These are phyloP conservation scores for Thermothelomyces thermophilus DNA, from an alignment of 2,329 filamentous ascomycete species.

Conservation along the genomic window DNA sequence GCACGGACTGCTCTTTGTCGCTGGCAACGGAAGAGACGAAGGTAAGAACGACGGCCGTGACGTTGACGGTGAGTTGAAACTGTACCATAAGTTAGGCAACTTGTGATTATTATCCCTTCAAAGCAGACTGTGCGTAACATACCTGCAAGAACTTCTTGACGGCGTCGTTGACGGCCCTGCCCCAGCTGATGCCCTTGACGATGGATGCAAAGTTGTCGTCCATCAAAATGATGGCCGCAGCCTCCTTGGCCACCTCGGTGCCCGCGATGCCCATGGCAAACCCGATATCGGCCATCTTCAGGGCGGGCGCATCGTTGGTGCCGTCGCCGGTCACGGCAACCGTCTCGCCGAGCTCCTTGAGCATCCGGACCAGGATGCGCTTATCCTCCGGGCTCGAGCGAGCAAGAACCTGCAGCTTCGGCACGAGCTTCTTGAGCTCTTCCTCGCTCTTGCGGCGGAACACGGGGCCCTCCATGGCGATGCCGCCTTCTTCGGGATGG, in stretches of 20 bases:
- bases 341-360: slow-evolving; percentile 57
- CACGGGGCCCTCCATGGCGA: slow-evolving; percentile 62
- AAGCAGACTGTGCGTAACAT: not conserved
- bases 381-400: slow-evolving; percentile 63
- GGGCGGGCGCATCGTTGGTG: slow-evolving; percentile 59
- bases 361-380: slow-evolving; percentile 52
- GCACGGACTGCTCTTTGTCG: slow-evolving; percentile 55
- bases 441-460: slow-evolving; percentile 56
- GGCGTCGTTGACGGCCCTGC: slow-evolving; percentile 57
- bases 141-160: slow-evolving; percentile 56
- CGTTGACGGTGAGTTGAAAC: slow-evolving; percentile 68
- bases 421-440: slow-evolving; percentile 53
- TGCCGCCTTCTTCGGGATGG: slow-evolving; percentile 40
- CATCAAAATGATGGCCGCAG: slow-evolving; percentile 55
- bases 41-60: slow-evolving; percentile 70
- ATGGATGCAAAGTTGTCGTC: slow-evolving; percentile 59
- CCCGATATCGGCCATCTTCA: slow-evolving; percentile 60
- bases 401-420: slow-evolving; percentile 56
- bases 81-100: slow-evolving; percentile 26
- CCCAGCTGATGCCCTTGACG: slow-evolving; percentile 59
- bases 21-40: slow-evolving; percentile 70
- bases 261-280: slow-evolving; percentile 63
- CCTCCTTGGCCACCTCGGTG: slow-evolving; percentile 58
- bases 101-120: not conserved
- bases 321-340: slow-evolving; percentile 62